Evolutionary conservation across 225 moss, liverwort and hornwort species (phyloP), one percentile per base, ranked within the genome.

Genomic region (Physcomitrium patens): DNA sequence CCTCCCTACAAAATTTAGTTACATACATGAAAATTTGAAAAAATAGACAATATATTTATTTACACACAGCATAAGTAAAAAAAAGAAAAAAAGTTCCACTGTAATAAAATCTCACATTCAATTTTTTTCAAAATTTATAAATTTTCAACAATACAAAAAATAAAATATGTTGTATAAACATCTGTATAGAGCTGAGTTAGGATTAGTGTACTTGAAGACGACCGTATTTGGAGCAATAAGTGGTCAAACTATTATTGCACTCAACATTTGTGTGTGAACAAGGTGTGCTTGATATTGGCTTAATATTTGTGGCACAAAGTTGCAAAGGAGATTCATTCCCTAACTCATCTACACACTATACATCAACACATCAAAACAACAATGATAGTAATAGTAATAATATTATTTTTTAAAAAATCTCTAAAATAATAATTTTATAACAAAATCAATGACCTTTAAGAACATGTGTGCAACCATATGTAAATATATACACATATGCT

Each of bases 291-390:
- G 72, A 78, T 7, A 72, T 57, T 26, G 92, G 96, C 79, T 70
- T 87, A 0, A 10, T 79, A 14, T 19, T 59, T 23, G 49, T 17
- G 66, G 90, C 79, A 78, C 96, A 94, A 28, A 85, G 65, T 10
- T 45, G 43, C 49, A 56, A 6, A 26, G 53, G 73, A 12, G 89
- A 74, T 24, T 64, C 76, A 10, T 67, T 26, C 44, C 96, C 96
- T 19, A 65, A 71, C 7, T 94, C 92, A 79, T 97, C 88, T 68
- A 97, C 90, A 80, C 94, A 97, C 96, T 97, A 73, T n/a, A 18
- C 46, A 72, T 71, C 1, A 72, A 55, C 1, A 16, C 0, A 52
- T 7, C 41, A 20, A 56, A 19, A 0, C 20, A 18, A 0, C 0
- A 3, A 16, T 67, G 54, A 4, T 0, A 0, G 7, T 37, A 7